Conservation (phyloP, 345 rosid genomes). For the Aegle marmelos region DNA sequence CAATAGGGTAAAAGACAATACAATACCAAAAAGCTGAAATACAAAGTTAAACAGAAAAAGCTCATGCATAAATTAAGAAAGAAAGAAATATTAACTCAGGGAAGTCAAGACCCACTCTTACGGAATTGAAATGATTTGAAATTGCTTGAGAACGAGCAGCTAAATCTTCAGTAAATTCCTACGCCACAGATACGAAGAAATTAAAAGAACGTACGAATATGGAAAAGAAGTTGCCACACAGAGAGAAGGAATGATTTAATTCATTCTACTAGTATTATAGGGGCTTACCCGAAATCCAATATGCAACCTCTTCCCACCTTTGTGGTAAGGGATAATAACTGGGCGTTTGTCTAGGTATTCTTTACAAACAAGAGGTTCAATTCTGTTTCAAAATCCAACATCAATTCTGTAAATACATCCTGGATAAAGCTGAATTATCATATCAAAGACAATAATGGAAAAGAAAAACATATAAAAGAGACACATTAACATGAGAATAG, state of each 20-base stretch:
- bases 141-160: constrained; percentile 72
- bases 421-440: not conserved
- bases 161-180: constrained; percentile 86
- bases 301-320: constrained; percentile 95
- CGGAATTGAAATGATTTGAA: constrained; percentile 46
- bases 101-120: constrained; percentile 48
- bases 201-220: not conserved
- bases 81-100: constrained; percentile 12
- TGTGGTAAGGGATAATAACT: constrained; percentile 87
- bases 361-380: constrained; percentile 94
- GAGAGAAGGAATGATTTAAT: constrained; percentile 1
- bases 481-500: not conserved
- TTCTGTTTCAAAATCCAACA: constrained; percentile 49
- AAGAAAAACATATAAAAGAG: not conserved
- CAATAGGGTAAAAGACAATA: not conserved
- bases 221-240: not conserved
- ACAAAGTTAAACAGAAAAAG: not conserved
- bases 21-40: not conserved
- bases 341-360: constrained; percentile 68
- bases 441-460: not conserved
- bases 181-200: constrained; percentile 7
- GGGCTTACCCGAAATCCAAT: constrained; percentile 77
- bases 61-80: constrained; percentile 5
- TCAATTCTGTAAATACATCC: not conserved
- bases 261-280: not conserved